Conservation (phyloP, 345 rosid species). For the Noccaea bulbosa region DNA sequence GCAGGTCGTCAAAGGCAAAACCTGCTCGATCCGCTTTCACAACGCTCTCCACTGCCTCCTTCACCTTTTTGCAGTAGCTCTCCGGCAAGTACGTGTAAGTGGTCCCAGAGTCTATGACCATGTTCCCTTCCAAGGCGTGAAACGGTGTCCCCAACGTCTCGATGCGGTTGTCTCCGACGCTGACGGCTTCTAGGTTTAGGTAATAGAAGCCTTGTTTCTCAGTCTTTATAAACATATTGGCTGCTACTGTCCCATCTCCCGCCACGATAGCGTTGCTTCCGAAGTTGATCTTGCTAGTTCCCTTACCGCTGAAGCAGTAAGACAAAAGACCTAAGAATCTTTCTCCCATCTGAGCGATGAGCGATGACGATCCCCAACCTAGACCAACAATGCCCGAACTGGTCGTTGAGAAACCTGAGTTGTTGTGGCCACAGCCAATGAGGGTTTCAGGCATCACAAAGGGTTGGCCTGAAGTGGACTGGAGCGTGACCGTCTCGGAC, state of each 20-base stretch:
- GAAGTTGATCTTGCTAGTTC: slow-evolving; percentile 30
- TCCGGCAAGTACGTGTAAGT: slow-evolving; percentile 8
- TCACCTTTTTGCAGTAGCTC: slow-evolving; percentile 1
- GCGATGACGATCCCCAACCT: neutral
- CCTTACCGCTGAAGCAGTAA: neutral
- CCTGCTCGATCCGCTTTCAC: neutral
- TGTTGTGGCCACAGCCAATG: slow-evolving; percentile 13
- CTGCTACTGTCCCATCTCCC: slow-evolving; percentile 12
- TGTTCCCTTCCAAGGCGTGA: slow-evolving; percentile 7
- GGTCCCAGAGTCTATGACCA: slow-evolving; percentile 14
- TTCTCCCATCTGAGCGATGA: slow-evolving; percentile 4
- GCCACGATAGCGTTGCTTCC: slow-evolving; percentile 6
- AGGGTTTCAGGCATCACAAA: neutral
- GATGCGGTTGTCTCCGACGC: neutral
- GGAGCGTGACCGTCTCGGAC: slow-evolving; percentile 7
- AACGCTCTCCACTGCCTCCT: neutral
- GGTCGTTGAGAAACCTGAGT: neutral
- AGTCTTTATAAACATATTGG: neutral
- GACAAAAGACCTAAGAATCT: neutral
- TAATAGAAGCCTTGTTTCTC: neutral
- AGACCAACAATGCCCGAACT: slow-evolving; percentile 21
- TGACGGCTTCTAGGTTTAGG: slow-evolving; percentile 24
- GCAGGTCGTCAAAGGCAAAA: too few relatives aligned
- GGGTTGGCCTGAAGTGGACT: neutral
- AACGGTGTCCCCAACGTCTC: slow-evolving; percentile 26